Evolutionary conservation across 176 grass and related monocot genomes (phyloP), one percentile per base, ranked within the genome.

Genomic region (Eragrostis curvula): DNA sequence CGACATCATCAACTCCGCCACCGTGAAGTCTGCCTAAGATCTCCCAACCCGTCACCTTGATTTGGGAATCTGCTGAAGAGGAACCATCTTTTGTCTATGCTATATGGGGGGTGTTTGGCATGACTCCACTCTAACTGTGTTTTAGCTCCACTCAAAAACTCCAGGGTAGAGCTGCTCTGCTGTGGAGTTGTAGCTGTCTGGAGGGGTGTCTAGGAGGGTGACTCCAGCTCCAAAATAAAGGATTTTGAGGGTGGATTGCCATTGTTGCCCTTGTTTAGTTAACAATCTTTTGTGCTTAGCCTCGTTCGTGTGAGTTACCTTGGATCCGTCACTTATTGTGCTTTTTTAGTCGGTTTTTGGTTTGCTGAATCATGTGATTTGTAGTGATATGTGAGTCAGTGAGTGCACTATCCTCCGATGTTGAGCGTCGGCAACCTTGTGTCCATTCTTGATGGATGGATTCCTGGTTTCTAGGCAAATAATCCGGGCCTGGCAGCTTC

Each of bases 1-100:
- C 1, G 95, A 97, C 72, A 97, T 97, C 88, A 97, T 97, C 92
- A 97, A 94, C 59, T 42, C 92, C 0, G 92, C 88, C 78, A 79
- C 84, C 0, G 88, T 87, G 83, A 91, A 94, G 88, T 94, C 95
- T 1, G 84, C 92, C 42, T 94, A 82, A 90, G 70, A 3, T 71
- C 21, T 49, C 70, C 15, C 8, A 25, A 1, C 27, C 12, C 29
- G 61, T 23, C 59, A 29, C 29, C 51, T 68, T 0, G 52, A 9
- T 7, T 53, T 15, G 24, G 55, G 70, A 36, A 45, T 81, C 7
- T 5, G 43, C 29, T 20, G 18, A 59, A 68, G 79, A 73, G 24
- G 73, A 86, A 51, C 29, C 23, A 41, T 21, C 50, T 36, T 66
- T 58, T 52, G 67, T 30, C 47, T 73, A 55, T 86, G 83, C 17